Evolutionary conservation across 176 grass and related monocot species (phyloP).

Genomic region (Carex scoparia): DNA sequence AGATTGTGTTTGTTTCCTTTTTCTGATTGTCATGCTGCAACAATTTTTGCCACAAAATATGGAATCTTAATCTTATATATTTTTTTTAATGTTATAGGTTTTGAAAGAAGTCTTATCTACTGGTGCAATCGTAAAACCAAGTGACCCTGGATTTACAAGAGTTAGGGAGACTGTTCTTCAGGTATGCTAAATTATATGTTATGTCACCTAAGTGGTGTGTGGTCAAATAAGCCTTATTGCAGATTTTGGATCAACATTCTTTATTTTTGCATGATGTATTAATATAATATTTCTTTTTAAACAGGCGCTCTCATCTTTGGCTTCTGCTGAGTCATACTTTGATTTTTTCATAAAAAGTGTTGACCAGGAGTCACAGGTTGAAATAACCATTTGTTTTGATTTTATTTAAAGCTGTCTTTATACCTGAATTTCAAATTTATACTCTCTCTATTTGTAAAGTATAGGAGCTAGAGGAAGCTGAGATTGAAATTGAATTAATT

Average conservation of each 20-base stretch:
- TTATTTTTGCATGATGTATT: slow-evolving; percentile 26
- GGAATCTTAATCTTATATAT: neutral
- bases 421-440: slow-evolving; percentile 15
- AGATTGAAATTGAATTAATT: slow-evolving; percentile 90
- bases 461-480: slow-evolving; percentile 95
- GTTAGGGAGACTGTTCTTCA: slow-evolving; percentile 85
- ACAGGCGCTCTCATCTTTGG: slow-evolving; percentile 78
- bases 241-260: neutral
- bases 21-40: neutral
- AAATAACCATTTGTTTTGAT: slow-evolving; percentile 19
- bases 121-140: slow-evolving; percentile 31
- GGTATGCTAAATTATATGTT: slow-evolving; percentile 32
- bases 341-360: slow-evolving; percentile 69
- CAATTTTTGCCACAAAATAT: slow-evolving; percentile 6
- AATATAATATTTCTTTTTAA: slow-evolving; percentile 25
- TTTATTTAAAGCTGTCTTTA: slow-evolving; percentile 3
- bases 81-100: slow-evolving; percentile 44
- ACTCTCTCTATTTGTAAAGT: slow-evolving; percentile 19
- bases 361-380: slow-evolving; percentile 69
- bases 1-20: neutral
- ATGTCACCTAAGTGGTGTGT: neutral
- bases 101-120: slow-evolving; percentile 55
- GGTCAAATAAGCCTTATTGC: neutral
- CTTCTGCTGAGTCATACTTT: slow-evolving; percentile 73
- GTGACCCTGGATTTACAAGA: slow-evolving; percentile 49